Evolutionary conservation across 371 early-diverging fungal genomes (phyloP).

Genomic region (Apophysomyces elegans): DNA sequence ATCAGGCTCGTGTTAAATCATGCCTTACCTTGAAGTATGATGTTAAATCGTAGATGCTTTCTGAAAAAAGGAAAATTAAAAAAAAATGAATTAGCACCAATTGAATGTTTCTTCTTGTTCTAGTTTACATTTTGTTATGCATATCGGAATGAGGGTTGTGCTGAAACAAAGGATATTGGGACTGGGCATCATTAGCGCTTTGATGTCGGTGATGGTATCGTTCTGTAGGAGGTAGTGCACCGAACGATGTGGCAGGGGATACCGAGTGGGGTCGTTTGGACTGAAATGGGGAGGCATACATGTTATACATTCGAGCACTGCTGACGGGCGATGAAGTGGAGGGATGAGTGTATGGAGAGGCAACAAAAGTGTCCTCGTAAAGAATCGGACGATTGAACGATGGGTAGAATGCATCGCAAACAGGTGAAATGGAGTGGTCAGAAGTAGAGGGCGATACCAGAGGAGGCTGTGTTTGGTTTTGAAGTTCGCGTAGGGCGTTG

Average conservation of each 20-base stretch:
- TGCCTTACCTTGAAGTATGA: conserved; percentile 14
- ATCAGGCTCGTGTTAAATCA: neutral
- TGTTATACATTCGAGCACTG: neutral
- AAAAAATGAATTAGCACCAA: neutral
- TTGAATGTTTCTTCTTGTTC: no score
- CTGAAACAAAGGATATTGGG: conserved; percentile 2
- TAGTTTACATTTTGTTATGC: neutral
- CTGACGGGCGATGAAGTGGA: conserved; percentile 4
- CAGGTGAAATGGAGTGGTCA: conserved; percentile 3
- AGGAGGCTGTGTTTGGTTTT: neutral
- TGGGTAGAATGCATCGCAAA: conserved; percentile 6
- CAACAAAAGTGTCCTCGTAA: neutral
- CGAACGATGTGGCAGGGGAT: conserved; percentile 11
- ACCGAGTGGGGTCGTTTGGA: conserved; percentile 13
- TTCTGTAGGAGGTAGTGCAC: conserved; percentile 8
- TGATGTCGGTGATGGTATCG: conserved; percentile 14
- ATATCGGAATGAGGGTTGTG: neutral
- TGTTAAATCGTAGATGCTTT: conserved; percentile 12
- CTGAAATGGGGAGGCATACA: conserved; percentile 11
- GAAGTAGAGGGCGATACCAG: conserved; percentile 1
- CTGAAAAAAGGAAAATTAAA: neutral
- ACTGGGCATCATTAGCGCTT: conserved; percentile 16
- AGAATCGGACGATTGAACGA: conserved; percentile 3
- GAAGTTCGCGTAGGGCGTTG: neutral
- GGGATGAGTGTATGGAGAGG: conserved; percentile 4